Evolutionary conservation across 345 rosid genomes (phyloP).

Genomic region (Dipteronia dyeriana): DNA sequence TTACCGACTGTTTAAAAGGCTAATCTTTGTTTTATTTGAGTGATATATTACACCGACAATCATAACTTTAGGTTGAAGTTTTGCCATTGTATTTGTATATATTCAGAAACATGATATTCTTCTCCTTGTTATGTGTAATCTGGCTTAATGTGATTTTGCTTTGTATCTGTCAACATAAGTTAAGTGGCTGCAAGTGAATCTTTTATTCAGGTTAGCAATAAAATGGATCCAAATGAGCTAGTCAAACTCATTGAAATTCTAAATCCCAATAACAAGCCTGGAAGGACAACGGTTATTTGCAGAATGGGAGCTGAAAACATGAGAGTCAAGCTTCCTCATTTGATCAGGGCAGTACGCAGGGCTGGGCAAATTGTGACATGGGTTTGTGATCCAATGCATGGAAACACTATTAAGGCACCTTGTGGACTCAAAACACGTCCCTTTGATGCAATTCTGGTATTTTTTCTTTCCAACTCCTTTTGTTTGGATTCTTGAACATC

Average conservation of each 20-base stretch:
- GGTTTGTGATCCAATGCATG: conserved; percentile 74
- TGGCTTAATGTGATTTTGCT: background rate
- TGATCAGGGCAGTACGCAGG: conserved; percentile 61
- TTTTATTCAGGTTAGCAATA: conserved; percentile 52
- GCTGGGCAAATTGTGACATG: conserved; percentile 68
- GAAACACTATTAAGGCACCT: conserved; percentile 71
- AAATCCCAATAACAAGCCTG: conserved; percentile 62
- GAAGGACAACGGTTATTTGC: conserved; percentile 52
- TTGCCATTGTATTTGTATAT: background rate
- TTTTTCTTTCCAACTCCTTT: conserved; percentile 6
- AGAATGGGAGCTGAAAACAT: conserved; percentile 75
- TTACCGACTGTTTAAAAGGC: background rate
- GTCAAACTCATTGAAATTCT: conserved; percentile 56
- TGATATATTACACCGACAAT: background rate
- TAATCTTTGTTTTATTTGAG: background rate
- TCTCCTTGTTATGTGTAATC: background rate
- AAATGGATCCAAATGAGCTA: conserved; percentile 67
- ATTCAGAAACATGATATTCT: background rate
- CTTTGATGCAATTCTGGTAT: conserved; percentile 65
- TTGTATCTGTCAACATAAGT: background rate
- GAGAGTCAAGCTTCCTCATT: conserved; percentile 62
- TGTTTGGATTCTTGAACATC: background rate
- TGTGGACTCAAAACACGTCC: conserved; percentile 71
- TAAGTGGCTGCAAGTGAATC: conserved; percentile 21
- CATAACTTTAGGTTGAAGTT: background rate